Evolutionary conservation across 192 early-diverging fungal genomes (phyloP), one percentile per base, ranked within the genome.

Genomic region (Coemansia sp.): DNA sequence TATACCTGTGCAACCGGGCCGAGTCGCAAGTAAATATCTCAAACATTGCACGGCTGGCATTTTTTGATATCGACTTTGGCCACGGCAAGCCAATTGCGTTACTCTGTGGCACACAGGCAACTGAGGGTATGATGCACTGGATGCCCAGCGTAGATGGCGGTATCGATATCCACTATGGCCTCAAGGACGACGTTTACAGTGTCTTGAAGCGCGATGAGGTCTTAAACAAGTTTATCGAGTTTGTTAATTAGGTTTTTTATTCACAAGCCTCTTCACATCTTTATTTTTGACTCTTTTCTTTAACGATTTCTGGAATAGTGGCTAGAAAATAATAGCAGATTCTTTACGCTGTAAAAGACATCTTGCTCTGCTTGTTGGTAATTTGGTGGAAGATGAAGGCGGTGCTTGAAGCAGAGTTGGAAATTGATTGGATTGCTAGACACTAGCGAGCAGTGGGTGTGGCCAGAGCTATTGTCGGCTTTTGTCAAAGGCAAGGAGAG

Each of bases 41-140:
- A 22, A 78, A 73, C 38, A 68, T 52, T 5, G 70, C 71, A 8
- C 62, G 67, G 10, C 27, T 73, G 34, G 66, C 71, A 6, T 73
- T 70, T 47, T 73, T 58, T 52, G 47, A 49, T n/a, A 49, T 66
- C 13, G 71, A 73, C 24, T 70, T 73, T 72, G 71, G 76, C n/a
- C 52, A 69, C 12, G 76, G 67, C 3, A 73, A 62, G 43, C 52
- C 52, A 53, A 53, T 53, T 53, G 52, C 52, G n/a, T 1, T 53
- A 0, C 52, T 27, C 52, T 27, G 11, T 27, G 52, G 52, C 27
- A 13, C 52, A 13, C 11, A 0, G 11, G 20, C 24, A 3, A 20
- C 24, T 0, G 52, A 53, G 4, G 52, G 52, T 24, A 27, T 15
- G 43, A 44, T 44, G 43, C 0, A 5, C 43, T 44, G 43, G 43